Base-by-base conservation (phyloP, 441 rosid species). In the Mallotus repandus region DNA sequence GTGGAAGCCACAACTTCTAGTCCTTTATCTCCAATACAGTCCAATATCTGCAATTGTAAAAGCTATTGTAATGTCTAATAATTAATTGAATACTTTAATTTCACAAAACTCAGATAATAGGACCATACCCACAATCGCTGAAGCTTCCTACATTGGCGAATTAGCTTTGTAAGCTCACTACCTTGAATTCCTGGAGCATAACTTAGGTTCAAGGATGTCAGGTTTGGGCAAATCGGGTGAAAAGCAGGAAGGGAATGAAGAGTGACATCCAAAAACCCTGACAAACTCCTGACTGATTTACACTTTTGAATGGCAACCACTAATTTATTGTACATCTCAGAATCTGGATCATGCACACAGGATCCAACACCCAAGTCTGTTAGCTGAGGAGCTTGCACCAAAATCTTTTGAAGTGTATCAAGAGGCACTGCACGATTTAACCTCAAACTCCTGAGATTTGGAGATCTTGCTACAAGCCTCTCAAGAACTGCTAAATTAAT, bases 401-500 rank as follows among this genome's bases (percentile, higher is more conserved):
- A 76, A 71, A 94, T 81, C 75, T 73, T 92, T 60, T 84, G 91
- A 21, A 92, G 89, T 0, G 79, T 57, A 61, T 94, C 97, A 32
- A 91, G 78, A 3, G 97, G 93, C 12, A 94, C 96, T 0, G 97
- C 86, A 54, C 86, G 91, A 83, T 86, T 92, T 70, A 94, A 73
- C 82, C 83, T 89, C 88, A 94, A 78, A 43, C 92, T 89, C 87
- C 80, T 89, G 58, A 94, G 91, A 72, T 89, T 82, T 5, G 96
- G 96, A 80, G 97, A 94, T 77, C 98, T 88, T 0, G 94, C 92
- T 15, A 94, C 94, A 32, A 94, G 92, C 73, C 97, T 89, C 87
- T 87, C 97, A n/a, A 94, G 84, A 14, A 92, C 93, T 63, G 84
- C 86, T 52, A 88, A 79, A 73, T 88, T 92, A 73, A 90, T 87